phyloP scores from a whole-genome alignment of 2,329 filamentous ascomycete species.

The Penicillium sp. region DNA sequence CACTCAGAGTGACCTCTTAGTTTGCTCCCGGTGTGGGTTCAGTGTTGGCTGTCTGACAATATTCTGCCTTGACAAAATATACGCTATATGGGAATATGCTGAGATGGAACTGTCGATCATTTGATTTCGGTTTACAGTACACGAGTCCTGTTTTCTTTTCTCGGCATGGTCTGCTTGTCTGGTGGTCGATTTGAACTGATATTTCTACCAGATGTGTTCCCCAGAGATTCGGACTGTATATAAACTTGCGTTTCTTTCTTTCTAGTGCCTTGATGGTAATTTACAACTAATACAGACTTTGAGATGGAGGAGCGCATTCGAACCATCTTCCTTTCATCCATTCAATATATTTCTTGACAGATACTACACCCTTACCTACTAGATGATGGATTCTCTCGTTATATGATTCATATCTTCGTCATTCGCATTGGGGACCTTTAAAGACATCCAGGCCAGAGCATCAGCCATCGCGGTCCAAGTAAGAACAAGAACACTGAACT shows the following conservation, averaged over 20 bases:
- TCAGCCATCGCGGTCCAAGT: constrained; percentile 1
- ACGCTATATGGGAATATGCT: neutral
- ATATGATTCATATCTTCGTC: constrained; percentile 14
- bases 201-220: neutral
- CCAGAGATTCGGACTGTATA: constrained; percentile 8
- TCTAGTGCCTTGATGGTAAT: neutral
- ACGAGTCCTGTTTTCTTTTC: neutral
- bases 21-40: neutral
- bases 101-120: neutral
- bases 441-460: constrained; percentile 6
- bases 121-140: neutral
- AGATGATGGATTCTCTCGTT: neutral
- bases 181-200: constrained; percentile 1
- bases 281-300: constrained; percentile 7
- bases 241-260: neutral
- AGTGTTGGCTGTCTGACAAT: constrained; percentile 2
- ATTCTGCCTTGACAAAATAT: neutral
- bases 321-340: neutral
- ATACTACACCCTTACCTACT: neutral
- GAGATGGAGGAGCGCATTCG: neutral
- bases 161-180: neutral
- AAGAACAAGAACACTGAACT: neutral
- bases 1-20: constrained; percentile 8
- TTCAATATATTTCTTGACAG: neutral
- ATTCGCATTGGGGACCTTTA: constrained; percentile 8